Evolutionary conservation across 129 eudicot species (phyloP).

Genomic region (Apium graveolens): DNA sequence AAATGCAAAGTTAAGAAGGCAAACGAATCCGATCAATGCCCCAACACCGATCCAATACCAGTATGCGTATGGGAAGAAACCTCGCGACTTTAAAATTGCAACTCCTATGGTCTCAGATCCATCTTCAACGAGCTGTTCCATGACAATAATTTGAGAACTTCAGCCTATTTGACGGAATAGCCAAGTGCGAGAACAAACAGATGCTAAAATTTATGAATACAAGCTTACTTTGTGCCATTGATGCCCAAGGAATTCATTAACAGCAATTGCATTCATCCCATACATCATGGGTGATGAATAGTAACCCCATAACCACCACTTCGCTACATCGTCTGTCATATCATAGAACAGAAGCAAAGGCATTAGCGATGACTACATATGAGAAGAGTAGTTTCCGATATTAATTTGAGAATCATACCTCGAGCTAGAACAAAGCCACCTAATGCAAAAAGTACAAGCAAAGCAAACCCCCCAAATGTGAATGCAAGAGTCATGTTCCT

Average conservation of each 20-base stretch:
- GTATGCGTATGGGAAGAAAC: conserved; percentile 39
- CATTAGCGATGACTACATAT: not conserved
- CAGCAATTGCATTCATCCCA: conserved; percentile 43
- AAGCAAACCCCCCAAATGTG: conserved; percentile 50
- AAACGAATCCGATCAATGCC: conserved; percentile 43
- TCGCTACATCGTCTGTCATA: conserved; percentile 33
- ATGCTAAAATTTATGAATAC: not conserved
- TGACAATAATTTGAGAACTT: not conserved
- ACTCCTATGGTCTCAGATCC: conserved; percentile 33
- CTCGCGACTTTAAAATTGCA: conserved; percentile 38
- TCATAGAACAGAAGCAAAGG: not conserved
- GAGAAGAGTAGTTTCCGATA: not conserved
- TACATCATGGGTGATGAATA: conserved; percentile 60
- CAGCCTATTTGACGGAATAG: not conserved
- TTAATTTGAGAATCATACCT: conserved; percentile 18
- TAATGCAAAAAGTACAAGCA: conserved; percentile 45
- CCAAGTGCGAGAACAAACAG: not conserved
- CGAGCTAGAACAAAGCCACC: conserved; percentile 62
- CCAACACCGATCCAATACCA: conserved; percentile 68
- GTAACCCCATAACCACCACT: conserved; percentile 61
- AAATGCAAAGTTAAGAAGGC: conserved; percentile 44
- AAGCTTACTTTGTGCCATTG: conserved; percentile 48
- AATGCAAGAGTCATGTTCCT: conserved; percentile 58
- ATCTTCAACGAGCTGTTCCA: conserved; percentile 16
- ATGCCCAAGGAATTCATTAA: conserved; percentile 53